Percentiles rank a stretch among this genome's conserved stretches.
Evolutionary conservation across 2,329 filamentous ascomycete genomes (phyloP).

Genomic region (Neofusicoccum umdonicola): DNA sequence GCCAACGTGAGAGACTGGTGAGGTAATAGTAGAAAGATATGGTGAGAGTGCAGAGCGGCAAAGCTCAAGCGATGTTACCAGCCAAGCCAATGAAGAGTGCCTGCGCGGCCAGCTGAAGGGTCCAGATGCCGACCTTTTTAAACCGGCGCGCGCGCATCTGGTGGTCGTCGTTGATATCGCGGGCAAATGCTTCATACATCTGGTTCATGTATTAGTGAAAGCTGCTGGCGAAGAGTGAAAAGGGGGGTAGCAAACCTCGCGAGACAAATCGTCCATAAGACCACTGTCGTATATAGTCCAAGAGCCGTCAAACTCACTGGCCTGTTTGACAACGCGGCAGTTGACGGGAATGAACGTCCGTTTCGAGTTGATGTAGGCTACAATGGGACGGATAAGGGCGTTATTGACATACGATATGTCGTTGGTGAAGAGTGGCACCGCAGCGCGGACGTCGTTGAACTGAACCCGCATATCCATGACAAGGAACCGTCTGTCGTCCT

Average conservation of each 20-base stretch:
- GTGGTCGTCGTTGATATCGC: constrained; percentile 86
- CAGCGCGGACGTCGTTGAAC: constrained; percentile 89
- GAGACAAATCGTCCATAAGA: constrained; percentile 87
- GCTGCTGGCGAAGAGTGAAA: background rate
- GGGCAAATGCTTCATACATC: constrained; percentile 91
- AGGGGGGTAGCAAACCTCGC: constrained; percentile 58
- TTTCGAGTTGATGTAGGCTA: constrained; percentile 96
- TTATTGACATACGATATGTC: constrained; percentile 96
- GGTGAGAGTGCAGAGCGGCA: background rate
- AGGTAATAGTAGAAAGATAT: background rate
- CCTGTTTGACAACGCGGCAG: constrained; percentile 88
- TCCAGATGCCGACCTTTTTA: constrained; percentile 97
- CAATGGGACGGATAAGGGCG: constrained; percentile 89
- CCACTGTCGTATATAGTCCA: constrained; percentile 95
- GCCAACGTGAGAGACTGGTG: background rate
- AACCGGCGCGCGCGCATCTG: constrained; percentile 81
- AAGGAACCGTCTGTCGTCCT: constrained; percentile 71
- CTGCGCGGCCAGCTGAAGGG: constrained; percentile 84
- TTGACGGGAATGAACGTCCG: constrained; percentile 93
- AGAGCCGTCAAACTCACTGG: constrained; percentile 86
- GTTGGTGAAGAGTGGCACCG: constrained; percentile 86
- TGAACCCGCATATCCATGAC: constrained; percentile 95
- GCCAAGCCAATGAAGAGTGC: constrained; percentile 94
- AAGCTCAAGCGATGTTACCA: constrained; percentile 63
- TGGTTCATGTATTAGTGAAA: constrained; percentile 26